Base-by-base conservation (phyloP, 2,329 filamentous ascomycete genomes). In the Colletotrichum sp. region DNA sequence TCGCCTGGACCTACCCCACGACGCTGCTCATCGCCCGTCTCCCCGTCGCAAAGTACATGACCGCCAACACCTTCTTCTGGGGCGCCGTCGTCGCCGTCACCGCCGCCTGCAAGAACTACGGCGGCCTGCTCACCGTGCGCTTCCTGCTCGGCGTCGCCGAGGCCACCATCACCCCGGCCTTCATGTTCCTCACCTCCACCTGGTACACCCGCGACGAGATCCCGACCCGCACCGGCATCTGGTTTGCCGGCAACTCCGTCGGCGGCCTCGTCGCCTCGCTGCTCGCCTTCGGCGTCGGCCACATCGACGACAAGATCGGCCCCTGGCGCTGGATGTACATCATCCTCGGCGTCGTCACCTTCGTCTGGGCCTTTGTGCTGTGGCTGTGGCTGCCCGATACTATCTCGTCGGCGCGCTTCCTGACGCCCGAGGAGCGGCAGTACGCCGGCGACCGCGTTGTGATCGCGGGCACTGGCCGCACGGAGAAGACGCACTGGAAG, bases 291-390 rank as follows among this genome's bases (percentile, higher is more conserved):
- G 90, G 87, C 4, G 83, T 92, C 9, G 91, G 91, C 0, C 90
- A 92, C 76, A 85, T 92, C 57, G 78, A 81, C 12, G 83, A 87
- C 64, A 74, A 81, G 14, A 79, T 91, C 18, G 84, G 83, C 21
- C 87, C 89, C 5, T 92, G 90, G 90, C 85, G 87, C 67, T 91
- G 88, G 87, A 89, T 92, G 87, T 92, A 90, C 79, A 89, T 90
- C 75, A 84, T 91, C 32, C 84, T 92, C 2, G 90, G 91, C 1
- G 73, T 85, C 0, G 79, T 82, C 1, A 92, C 90, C 0, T 88
- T 90, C 68, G 77, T 90, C 4, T 89, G 90, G 87, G 86, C 86
- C 0, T 83, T 90, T 4, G 83, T 87, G 2, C 78, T 92, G 60
- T 86, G 87, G 75, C 77, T 86, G 28, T 79, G 89, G 7, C 86